A percentile compares a stretch with the other conserved stretches of the same genome.
Conservation (phyloP, 2,329 filamentous ascomycete genomes). For the Furcasterigmium furcatum region DNA sequence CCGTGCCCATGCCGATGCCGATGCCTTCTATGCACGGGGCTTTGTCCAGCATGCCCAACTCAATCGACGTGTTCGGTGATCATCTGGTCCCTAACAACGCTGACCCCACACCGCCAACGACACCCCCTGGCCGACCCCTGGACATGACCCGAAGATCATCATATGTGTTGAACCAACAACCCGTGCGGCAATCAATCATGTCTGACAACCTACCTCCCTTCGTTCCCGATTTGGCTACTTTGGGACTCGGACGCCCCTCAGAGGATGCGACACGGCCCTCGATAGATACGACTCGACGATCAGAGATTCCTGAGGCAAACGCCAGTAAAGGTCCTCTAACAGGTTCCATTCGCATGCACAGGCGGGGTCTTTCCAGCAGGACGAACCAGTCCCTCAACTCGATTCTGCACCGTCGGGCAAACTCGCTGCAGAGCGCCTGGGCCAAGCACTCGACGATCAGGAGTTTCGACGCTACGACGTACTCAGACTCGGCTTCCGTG, state of each 20-base stretch:
- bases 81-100: conserved; percentile 43
- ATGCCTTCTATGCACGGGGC: conserved; percentile 44
- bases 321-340: conserved; percentile 2
- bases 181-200: conserved; percentile 29
- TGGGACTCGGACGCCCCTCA: conserved; percentile 26
- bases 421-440: conserved; percentile 58
- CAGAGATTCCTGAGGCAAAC: conserved; percentile 22
- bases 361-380: conserved; percentile 42
- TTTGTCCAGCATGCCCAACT: conserved; percentile 37
- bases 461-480: conserved; percentile 60
- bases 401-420: conserved; percentile 50
- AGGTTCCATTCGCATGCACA: conserved; percentile 24
- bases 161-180: conserved; percentile 47
- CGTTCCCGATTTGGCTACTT: conserved; percentile 40
- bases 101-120: conserved; percentile 59
- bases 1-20: conserved; percentile 15
- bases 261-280: conserved; percentile 29
- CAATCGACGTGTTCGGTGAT: conserved; percentile 52
- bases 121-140: conserved; percentile 45
- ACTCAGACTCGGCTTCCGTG: conserved; percentile 33
- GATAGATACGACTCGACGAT: conserved; percentile 21
- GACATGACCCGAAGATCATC: conserved; percentile 54
- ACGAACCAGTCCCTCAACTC: conserved; percentile 49
- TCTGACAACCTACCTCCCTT: conserved; percentile 42
- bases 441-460: conserved; percentile 46